Evolutionary conservation across 371 early-diverging fungal genomes (phyloP).

Genomic region (Massospora cicadina): DNA sequence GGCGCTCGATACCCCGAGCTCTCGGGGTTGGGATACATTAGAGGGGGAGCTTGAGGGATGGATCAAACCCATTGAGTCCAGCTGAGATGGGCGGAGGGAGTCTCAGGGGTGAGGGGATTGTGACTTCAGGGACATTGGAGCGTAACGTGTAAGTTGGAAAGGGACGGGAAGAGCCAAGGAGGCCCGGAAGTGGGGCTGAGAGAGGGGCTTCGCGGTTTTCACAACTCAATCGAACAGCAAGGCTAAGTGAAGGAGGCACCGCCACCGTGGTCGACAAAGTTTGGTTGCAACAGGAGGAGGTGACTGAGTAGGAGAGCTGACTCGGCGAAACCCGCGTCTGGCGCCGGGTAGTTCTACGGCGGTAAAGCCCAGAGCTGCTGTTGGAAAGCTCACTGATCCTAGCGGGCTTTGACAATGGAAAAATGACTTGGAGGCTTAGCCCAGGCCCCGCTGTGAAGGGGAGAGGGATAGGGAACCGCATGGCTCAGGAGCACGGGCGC

Average conservation of each 20-base stretch:
- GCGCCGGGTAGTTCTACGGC: background rate
- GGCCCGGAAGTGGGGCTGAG: background rate
- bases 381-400: background rate
- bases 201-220: background rate
- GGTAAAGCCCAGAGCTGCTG: background rate
- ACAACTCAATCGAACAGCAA: background rate
- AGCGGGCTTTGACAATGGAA: background rate
- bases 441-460: background rate
- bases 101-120: background rate
- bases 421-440: background rate
- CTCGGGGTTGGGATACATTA: background rate
- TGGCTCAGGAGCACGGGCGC: background rate
- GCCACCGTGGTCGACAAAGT: background rate
- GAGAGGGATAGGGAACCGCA: background rate
- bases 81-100: background rate
- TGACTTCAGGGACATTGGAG: background rate
- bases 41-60: background rate
- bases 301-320: background rate
- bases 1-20: background rate
- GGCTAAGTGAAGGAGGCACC: background rate
- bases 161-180: background rate
- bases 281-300: background rate
- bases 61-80: background rate
- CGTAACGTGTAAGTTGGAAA: background rate
- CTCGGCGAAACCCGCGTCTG: background rate